Evolutionary conservation across 2,329 filamentous ascomycete species (phyloP).

Genomic region (Cladorrhinum sp.): DNA sequence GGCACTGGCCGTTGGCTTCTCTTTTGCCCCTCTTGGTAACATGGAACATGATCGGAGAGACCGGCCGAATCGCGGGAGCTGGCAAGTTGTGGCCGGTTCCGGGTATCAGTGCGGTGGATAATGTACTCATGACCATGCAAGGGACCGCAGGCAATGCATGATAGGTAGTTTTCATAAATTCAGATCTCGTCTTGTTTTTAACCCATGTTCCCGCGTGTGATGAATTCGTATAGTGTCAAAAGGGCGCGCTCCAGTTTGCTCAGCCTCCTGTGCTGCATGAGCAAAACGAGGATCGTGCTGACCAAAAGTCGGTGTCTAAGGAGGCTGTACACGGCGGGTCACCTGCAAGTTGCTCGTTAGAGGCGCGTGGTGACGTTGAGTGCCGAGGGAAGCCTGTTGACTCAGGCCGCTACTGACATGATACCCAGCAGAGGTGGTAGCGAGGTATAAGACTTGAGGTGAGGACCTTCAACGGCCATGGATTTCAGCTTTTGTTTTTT

Average conservation of each 20-base stretch:
- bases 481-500: neutral
- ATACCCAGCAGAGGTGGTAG: neutral
- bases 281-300: neutral
- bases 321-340: constrained; percentile 21
- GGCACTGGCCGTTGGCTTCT: neutral
- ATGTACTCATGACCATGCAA: constrained; percentile 11
- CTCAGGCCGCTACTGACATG: neutral
- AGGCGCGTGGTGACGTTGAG: neutral
- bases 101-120: constrained; percentile 1
- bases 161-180: constrained; percentile 26
- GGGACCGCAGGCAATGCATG: constrained; percentile 16
- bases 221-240: constrained; percentile 1
- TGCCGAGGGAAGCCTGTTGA: neutral
- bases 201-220: neutral
- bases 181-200: constrained; percentile 23
- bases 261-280: constrained; percentile 17
- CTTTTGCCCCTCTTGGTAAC: neutral
- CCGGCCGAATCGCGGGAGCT: neutral
- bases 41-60: constrained; percentile 3
- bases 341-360: constrained; percentile 3
- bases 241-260: constrained; percentile 5
- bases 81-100: constrained; percentile 6
- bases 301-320: constrained; percentile 18
- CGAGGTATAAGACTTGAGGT: neutral
- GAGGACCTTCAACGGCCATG: neutral